Percentiles rank a stretch among this genome's conserved stretches.
These are phyloP conservation scores for Cladosporium oxysporum DNA, from an alignment of 2,329 filamentous ascomycete species.

Conservation along the genomic window DNA sequence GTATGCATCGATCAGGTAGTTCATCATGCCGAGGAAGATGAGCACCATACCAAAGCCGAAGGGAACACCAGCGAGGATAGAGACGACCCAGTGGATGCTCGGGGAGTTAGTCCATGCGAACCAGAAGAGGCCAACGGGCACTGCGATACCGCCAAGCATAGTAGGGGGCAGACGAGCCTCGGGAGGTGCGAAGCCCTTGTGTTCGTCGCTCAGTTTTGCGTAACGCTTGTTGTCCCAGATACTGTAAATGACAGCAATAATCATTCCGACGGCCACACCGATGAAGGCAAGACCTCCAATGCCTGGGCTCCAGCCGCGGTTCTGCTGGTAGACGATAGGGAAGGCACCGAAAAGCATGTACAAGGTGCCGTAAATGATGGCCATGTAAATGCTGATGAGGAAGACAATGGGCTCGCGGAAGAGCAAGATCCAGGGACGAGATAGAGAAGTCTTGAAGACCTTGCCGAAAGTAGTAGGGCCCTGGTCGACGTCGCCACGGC, in stretches of 20 bases:
- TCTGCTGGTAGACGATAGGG: conserved; percentile 63
- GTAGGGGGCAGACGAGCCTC: conserved; percentile 66
- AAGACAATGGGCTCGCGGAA: conserved; percentile 71
- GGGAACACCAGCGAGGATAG: conserved; percentile 52
- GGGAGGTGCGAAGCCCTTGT: conserved; percentile 61
- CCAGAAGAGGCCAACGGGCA: conserved; percentile 68
- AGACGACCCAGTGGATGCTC: conserved; percentile 58
- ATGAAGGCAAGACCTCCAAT: conserved; percentile 67
- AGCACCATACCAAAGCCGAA: conserved; percentile 64
- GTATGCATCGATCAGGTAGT: conserved; percentile 70
- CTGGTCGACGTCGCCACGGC: conserved; percentile 45
- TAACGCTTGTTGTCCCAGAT: conserved; percentile 58
- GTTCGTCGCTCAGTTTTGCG: conserved; percentile 44
- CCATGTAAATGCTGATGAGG: conserved; percentile 66
- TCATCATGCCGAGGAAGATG: conserved; percentile 66
- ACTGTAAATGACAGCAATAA: conserved; percentile 56
- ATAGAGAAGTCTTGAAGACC: conserved; percentile 58
- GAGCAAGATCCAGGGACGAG: conserved; percentile 68
- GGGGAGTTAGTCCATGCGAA: conserved; percentile 67
- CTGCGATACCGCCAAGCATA: conserved; percentile 61
- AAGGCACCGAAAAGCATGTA: conserved; percentile 54
- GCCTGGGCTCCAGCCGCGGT: conserved; percentile 60
- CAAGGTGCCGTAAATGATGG: conserved; percentile 55
- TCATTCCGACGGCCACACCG: conserved; percentile 68
- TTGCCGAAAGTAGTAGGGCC: conserved; percentile 38